These are phyloP conservation scores for Xerocomus cyaneibrunnescens DNA, from an alignment of 1,284 basidiomycete species.

Conservation along the genomic window DNA sequence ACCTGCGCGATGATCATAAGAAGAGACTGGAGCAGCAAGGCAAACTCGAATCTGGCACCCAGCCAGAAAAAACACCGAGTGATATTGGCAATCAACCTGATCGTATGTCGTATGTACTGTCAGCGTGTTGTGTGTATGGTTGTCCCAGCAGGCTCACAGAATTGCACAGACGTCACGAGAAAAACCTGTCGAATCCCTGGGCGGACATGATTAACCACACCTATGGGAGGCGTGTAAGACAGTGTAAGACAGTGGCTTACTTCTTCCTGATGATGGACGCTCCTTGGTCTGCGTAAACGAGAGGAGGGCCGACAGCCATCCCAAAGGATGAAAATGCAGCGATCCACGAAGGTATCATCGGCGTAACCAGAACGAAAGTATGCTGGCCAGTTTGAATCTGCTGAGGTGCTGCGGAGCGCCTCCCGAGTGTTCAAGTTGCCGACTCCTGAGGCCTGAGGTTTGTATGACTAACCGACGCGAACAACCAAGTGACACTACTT, in stretches of 20 bases:
- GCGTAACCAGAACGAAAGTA: background rate
- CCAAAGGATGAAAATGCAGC: constrained; percentile 44
- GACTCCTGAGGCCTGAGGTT: background rate
- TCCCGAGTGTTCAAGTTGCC: background rate
- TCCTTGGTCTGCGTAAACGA: constrained; percentile 80
- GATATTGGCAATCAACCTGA: constrained; percentile 76
- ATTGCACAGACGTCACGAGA: constrained; percentile 82
- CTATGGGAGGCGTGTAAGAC: constrained; percentile 1
- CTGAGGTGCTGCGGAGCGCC: constrained; percentile 13
- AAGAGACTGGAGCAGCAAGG: constrained; percentile 74
- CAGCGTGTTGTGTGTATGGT: constrained; percentile 7
- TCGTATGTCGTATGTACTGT: constrained; percentile 1
- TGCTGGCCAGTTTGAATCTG: background rate
- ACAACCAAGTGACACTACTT: background rate
- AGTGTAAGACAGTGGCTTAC: constrained; percentile 35
- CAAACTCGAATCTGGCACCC: constrained; percentile 74
- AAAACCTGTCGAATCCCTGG: constrained; percentile 81
- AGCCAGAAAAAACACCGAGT: constrained; percentile 88
- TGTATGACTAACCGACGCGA: constrained; percentile 1
- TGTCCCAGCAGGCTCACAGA: constrained; percentile 45
- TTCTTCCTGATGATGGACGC: constrained; percentile 70
- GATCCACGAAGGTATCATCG: constrained; percentile 40
- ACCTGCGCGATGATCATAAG: constrained; percentile 83
- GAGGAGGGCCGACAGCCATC: constrained; percentile 58
- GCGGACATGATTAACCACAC: constrained; percentile 20